Conservation (phyloP, 1,284 basidiomycete species). For the Rhizopogon parksii region DNA sequence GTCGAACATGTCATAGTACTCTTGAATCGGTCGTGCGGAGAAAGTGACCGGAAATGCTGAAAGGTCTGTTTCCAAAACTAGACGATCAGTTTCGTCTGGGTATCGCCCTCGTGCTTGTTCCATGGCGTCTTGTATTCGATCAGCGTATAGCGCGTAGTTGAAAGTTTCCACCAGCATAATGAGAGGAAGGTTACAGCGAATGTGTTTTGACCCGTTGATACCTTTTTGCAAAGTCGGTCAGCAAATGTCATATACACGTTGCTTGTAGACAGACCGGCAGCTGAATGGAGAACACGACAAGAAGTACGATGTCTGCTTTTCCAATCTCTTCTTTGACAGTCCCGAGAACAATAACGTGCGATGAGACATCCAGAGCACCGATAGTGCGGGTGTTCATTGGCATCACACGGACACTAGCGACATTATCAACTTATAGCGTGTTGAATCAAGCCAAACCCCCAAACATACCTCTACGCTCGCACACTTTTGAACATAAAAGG, state of each 20-base stretch:
- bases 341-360: not conserved
- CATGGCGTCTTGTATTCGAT: constrained; percentile 1
- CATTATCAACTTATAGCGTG: not conserved
- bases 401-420: not conserved
- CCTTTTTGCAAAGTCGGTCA: not conserved
- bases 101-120: not conserved
- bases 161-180: not conserved
- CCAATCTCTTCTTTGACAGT: not conserved
- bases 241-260: not conserved
- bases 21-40: not conserved
- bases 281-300: not conserved
- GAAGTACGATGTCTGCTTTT: not conserved
- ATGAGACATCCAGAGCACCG: not conserved
- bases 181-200: not conserved
- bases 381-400: not conserved
- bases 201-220: not conserved
- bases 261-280: not conserved
- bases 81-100: not conserved
- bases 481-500: not conserved
- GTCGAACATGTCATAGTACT: not conserved
- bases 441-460: too few species aligned
- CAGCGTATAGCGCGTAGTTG: constrained; percentile 1
- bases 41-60: not conserved
- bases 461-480: not conserved
- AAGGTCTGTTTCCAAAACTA: not conserved